Base-by-base conservation (phyloP, 2,329 filamentous ascomycete species). In the Spiromastix sp. region DNA sequence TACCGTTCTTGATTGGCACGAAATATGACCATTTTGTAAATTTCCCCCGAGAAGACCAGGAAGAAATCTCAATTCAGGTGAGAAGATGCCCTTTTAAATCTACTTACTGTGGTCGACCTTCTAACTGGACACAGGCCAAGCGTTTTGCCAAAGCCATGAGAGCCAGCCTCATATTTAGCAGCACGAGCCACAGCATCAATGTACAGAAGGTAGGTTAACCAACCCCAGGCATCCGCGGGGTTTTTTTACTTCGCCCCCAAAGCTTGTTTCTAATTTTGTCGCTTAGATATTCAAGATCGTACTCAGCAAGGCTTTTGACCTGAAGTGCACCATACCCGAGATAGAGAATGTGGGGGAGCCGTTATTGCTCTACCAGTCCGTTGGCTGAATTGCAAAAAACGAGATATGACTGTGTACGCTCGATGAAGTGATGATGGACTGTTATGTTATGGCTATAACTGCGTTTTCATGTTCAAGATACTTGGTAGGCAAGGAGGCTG, bases 1-100 rank as follows among this genome's bases (percentile, higher is more conserved):
- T 98, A 48, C 91, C 91, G 0, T 94, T 98, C 54, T 64, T 98
- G 16, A 85, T 98, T 12, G 91, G 91, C 41, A 98, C 91, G 22
- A 98, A 98, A 62, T 98, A 96, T 60, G 91, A 98, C 54, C 91
- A 96, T 56, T 98, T 98, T 66, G 89, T 98, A 62, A 98, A 96
- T 64, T 95, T 98, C 54, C 87, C 91, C 1, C 75, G 84, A 27
- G 89, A 96, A 57, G 91, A 98, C 55, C 91, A 98, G 59, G 91
- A 98, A 60, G 91, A 98, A 63, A 98, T 98, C 43, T 94, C 86
- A 10, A 87, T 91, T 53, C 89, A 94, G 73, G 86, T 91, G 64
- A 40, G 60, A 24, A 24, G 7, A 24, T 24, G 7, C 21, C 43
- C 28, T 35, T n/a, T 16, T 24, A 6, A 6, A 19, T 27, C 11